Evolutionary conservation across 176 grass and related monocot genomes (phyloP), one percentile per base, ranked within the genome.

Genomic region (Bromus sterilis): DNA sequence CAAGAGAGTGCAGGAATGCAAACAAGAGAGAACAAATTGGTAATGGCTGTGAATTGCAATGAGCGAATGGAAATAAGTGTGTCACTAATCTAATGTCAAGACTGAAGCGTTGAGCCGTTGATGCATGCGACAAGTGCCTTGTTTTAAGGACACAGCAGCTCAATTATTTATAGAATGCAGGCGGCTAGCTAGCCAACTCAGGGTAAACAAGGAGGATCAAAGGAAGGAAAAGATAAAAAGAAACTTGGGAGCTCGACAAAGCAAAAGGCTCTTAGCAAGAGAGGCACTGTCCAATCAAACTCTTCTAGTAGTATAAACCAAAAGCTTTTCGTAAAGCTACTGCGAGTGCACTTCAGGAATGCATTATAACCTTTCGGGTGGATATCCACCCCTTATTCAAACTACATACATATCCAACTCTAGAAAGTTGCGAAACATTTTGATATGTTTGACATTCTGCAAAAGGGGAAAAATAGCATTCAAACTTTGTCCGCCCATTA

Each of bases 91-190:
- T 56, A 10, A 56, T 24, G 14, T 24, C 40, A 14, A 71, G 42
- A 44, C 5, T 71, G 14, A 71, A 46, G 39, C 18, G 67, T 44
- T 71, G 14, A 71, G 29, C 24, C 18, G 67, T 44, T 42, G 9
- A 62, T 64, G 42, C 21, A 64, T 48, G 39, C 26, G 21, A 64
- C 39, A 36, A 16, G 68, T 89, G 79, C 49, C 32, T 93, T 84
- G 75, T 85, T 71, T 23, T 74, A 55, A 58, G n/a, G 69, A 20
- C 16, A 37, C 53, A 41, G n/a, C 75, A 71, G 67, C 31, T 57
- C 46, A 78, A 49, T 57, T 53, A 83, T 91, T 71, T 91, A 91
- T 94, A 93, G 84, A 48, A 48, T 12, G 8, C 21, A 62, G 37
- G 81, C 42, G 66, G 37, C 10, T 42, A 75, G 37, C 10, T 42